phyloP scores from a whole-genome alignment of 2,329 filamentous ascomycete genomes.

The Ambrosiella xylebori region DNA sequence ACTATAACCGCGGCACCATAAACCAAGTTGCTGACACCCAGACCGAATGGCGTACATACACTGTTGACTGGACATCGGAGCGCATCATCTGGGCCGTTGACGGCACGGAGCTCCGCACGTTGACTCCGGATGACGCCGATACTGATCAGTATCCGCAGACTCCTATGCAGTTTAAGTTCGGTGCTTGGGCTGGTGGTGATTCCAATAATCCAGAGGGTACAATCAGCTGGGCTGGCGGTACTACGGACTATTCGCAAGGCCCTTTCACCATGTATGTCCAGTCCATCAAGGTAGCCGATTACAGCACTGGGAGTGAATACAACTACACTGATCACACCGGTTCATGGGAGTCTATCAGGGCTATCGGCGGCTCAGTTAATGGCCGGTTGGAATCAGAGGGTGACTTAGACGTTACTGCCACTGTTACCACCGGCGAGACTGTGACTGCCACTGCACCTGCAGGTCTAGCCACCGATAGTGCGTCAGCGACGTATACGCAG shows the following conservation, averaged over 20 bases:
- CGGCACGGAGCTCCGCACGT: slow-evolving; percentile 56
- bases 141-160: slow-evolving; percentile 75
- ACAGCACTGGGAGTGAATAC: slow-evolving; percentile 81
- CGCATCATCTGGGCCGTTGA: slow-evolving; percentile 80
- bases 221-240: slow-evolving; percentile 74
- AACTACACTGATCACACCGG: slow-evolving; percentile 64
- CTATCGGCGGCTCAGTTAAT: slow-evolving; percentile 64
- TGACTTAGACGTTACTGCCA: slow-evolving; percentile 31
- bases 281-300: slow-evolving; percentile 64
- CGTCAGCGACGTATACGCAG: slow-evolving; percentile 34
- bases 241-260: slow-evolving; percentile 65
- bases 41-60: slow-evolving; percentile 64
- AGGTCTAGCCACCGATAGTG: slow-evolving; percentile 42
- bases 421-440: slow-evolving; percentile 36
- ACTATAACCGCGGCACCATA: slow-evolving; percentile 69
- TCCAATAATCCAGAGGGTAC: slow-evolving; percentile 62
- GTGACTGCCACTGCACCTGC: slow-evolving; percentile 54
- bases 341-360: slow-evolving; percentile 63
- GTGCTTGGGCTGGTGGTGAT: slow-evolving; percentile 84
- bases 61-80: slow-evolving; percentile 74
- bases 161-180: slow-evolving; percentile 87
- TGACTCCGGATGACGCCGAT: slow-evolving; percentile 52
- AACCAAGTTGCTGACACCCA: slow-evolving; percentile 55
- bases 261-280: slow-evolving; percentile 78
- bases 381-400: slow-evolving; percentile 42